A percentile compares a stretch with the other conserved stretches of the same genome.
These are phyloP conservation scores for Lodderomyces elongisporus DNA, from an alignment of 1,139 yeast genomes.

Conservation along the genomic window DNA sequence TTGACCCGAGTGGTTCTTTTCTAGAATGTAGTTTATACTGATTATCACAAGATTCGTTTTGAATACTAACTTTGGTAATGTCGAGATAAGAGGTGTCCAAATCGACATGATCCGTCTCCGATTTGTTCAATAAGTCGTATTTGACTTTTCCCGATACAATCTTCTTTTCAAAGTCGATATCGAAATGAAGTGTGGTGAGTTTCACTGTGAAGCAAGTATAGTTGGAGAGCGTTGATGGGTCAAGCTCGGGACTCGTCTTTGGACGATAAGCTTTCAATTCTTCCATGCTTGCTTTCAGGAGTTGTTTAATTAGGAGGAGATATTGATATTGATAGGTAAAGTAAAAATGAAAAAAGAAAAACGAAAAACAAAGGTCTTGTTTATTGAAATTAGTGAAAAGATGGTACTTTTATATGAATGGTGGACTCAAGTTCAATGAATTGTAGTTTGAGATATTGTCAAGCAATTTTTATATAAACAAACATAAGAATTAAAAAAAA, in stretches of 20 bases:
- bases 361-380: too few species aligned
- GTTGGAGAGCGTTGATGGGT: constrained; percentile 74
- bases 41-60: constrained; percentile 17
- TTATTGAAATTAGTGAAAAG: too few species aligned
- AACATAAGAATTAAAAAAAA: too few species aligned
- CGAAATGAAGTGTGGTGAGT: constrained; percentile 22
- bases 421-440: too few species aligned
- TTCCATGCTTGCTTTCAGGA: constrained; percentile 1
- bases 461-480: too few species aligned
- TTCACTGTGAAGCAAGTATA: constrained; percentile 50
- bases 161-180: constrained; percentile 27
- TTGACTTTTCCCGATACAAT: constrained; percentile 25
- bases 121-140: constrained; percentile 16
- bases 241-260: constrained; percentile 20
- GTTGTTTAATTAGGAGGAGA: not conserved
- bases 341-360: too few species aligned
- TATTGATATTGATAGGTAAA: too few species aligned
- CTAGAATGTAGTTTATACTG: constrained; percentile 17
- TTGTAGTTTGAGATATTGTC: too few species aligned
- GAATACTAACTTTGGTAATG: constrained; percentile 19
- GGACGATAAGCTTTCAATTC: constrained; percentile 1
- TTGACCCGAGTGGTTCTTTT: constrained; percentile 28
- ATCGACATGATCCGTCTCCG: constrained; percentile 13
- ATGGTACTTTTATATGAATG: too few species aligned
- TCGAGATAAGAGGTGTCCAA: constrained; percentile 32